Conservation (phyloP, 345 rosid species). For the Arabis hirsuta region DNA sequence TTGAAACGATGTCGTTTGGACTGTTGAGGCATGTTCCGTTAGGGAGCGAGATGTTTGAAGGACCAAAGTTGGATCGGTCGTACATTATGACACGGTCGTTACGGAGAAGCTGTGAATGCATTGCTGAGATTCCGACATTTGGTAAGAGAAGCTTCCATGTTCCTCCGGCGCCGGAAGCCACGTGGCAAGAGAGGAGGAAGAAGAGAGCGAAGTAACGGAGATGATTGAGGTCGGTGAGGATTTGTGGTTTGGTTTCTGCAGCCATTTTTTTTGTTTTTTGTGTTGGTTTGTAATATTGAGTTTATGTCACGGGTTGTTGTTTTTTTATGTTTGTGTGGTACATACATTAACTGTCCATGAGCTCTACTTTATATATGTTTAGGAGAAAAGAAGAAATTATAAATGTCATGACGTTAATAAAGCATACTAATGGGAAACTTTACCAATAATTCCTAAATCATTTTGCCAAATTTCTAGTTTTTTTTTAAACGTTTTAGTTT, state of each 20-base stretch:
- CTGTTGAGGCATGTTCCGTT: slow-evolving; percentile 60
- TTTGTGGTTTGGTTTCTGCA: slow-evolving; percentile 33
- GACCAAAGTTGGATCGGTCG: slow-evolving; percentile 82
- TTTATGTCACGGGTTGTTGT: slow-evolving; percentile 34
- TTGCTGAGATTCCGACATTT: slow-evolving; percentile 76
- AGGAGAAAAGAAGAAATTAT: neutral
- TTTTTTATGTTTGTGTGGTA: slow-evolving; percentile 19
- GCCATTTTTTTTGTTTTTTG: slow-evolving; percentile 21
- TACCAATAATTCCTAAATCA: neutral
- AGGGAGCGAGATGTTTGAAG: slow-evolving; percentile 70
- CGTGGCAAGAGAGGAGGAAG: slow-evolving; percentile 25
- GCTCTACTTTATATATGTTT: slow-evolving; percentile 25
- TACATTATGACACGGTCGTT: slow-evolving; percentile 82
- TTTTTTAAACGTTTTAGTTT: neutral
- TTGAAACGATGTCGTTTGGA: slow-evolving; percentile 36
- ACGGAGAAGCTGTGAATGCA: slow-evolving; percentile 87
- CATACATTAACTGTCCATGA: slow-evolving; percentile 3
- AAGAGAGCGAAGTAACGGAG: slow-evolving; percentile 29
- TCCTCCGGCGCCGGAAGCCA: slow-evolving; percentile 56
- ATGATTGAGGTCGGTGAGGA: slow-evolving; percentile 12
- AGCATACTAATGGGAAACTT: neutral
- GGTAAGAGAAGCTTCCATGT: slow-evolving; percentile 62
- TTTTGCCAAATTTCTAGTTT: neutral
- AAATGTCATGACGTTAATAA: slow-evolving; percentile 7
- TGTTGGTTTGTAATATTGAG: slow-evolving; percentile 25